phyloP scores from a whole-genome alignment of 1,284 basidiomycete genomes.

The Moesziomyces sp. region DNA sequence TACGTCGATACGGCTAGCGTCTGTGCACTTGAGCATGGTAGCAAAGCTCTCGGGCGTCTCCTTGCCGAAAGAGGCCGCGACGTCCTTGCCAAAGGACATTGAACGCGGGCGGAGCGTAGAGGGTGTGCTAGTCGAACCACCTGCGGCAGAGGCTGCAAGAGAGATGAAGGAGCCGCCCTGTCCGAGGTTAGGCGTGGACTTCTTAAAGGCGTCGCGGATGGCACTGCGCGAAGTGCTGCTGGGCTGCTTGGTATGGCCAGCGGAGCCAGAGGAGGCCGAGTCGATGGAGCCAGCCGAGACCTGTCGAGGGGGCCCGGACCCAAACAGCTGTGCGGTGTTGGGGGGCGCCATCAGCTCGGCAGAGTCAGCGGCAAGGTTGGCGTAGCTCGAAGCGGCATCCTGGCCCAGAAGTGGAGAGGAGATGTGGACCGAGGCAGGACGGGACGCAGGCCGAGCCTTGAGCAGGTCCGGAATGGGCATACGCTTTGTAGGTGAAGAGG shows the following conservation, averaged over 20 bases:
- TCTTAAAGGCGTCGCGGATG: constrained; percentile 37
- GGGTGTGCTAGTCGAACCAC: constrained; percentile 4
- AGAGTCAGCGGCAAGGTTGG: not conserved
- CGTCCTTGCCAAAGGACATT: constrained; percentile 43
- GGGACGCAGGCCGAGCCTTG: constrained; percentile 15
- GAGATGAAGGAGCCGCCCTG: constrained; percentile 44
- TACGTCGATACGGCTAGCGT: constrained; percentile 42
- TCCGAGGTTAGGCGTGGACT: constrained; percentile 35
- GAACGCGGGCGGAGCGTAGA: constrained; percentile 19
- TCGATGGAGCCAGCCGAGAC: constrained; percentile 22
- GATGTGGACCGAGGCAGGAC: constrained; percentile 20
- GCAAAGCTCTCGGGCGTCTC: constrained; percentile 52
- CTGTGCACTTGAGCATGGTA: constrained; percentile 52
- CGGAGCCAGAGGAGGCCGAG: constrained; percentile 17
- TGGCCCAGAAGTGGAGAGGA: constrained; percentile 18
- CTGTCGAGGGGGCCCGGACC: constrained; percentile 39
- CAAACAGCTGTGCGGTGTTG: constrained; percentile 41
- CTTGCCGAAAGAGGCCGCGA: constrained; percentile 26
- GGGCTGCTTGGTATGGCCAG: constrained; percentile 14
- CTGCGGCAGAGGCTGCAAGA: constrained; percentile 24
- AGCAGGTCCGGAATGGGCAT: constrained; percentile 47
- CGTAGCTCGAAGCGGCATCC: not conserved
- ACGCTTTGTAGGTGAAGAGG: constrained; percentile 25
- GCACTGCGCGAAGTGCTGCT: constrained; percentile 18
- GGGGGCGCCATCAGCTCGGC: constrained; percentile 46